These are phyloP conservation scores for Penicillium parvum DNA, from an alignment of 495 filamentous ascomycete genomes.

Conservation along the genomic window DNA sequence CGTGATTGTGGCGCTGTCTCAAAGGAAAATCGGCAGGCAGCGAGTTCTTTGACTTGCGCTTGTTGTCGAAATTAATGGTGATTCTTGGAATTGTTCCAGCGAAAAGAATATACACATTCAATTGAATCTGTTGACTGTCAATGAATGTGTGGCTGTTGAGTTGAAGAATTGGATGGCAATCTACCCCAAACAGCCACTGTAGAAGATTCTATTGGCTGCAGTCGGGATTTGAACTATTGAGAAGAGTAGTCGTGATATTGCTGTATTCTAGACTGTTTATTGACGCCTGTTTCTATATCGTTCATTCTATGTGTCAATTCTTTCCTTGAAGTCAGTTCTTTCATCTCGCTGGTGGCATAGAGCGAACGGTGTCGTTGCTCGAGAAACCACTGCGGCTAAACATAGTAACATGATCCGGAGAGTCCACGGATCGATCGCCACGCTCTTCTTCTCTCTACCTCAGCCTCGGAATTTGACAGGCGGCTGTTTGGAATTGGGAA, in stretches of 20 bases:
- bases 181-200: constrained; percentile 11
- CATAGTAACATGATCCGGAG: constrained; percentile 15
- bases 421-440: too few relatives aligned
- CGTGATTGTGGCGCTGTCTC: constrained; percentile 27
- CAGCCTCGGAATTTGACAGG: too few relatives aligned
- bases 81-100: too few relatives aligned
- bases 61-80: too few relatives aligned
- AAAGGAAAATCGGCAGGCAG: constrained; percentile 6
- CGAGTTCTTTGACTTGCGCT: not conserved
- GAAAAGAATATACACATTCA: too few relatives aligned
- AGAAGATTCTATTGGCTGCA: not conserved
- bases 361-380: constrained; percentile 4
- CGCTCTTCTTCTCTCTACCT: too few relatives aligned
- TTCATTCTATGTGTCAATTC: not conserved
- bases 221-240: not conserved
- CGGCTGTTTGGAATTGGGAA: too few relatives aligned
- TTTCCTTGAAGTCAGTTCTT: not conserved
- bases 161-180: constrained; percentile 5
- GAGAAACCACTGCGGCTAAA: constrained; percentile 14
- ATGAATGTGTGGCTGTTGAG: too few relatives aligned
- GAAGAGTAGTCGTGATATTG: too few relatives aligned
- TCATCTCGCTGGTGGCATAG: not conserved
- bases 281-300: too few relatives aligned
- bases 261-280: too few relatives aligned
- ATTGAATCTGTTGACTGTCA: not conserved